These are phyloP conservation scores for Apiospora arundinis DNA, from an alignment of 2,329 filamentous ascomycete genomes.

Conservation along the genomic window DNA sequence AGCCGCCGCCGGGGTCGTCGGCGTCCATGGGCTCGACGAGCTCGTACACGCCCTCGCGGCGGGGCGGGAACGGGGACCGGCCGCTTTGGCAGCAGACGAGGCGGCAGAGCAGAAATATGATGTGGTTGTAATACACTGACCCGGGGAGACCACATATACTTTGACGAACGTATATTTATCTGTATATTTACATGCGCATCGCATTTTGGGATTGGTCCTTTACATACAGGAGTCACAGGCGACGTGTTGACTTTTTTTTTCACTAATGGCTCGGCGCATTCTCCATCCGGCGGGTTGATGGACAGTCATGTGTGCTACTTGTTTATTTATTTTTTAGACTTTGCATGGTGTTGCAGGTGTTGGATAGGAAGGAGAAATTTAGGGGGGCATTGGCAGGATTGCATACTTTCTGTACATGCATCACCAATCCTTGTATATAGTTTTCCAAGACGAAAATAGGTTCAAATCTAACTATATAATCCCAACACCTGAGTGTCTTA, in stretches of 20 bases:
- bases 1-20: background rate
- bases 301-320: background rate
- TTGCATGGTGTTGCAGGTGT: conserved; percentile 10
- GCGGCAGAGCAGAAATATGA: conserved; percentile 53
- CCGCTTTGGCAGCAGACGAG: conserved; percentile 63
- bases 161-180: background rate
- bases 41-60: conserved; percentile 26
- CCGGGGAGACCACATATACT: background rate
- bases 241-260: background rate
- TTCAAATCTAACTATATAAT: background rate
- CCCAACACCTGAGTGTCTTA: background rate
- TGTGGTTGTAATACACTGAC: conserved; percentile 48
- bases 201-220: background rate
- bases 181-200: background rate
- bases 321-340: background rate
- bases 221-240: background rate
- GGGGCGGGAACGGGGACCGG: conserved; percentile 37
- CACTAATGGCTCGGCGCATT: background rate
- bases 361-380: background rate
- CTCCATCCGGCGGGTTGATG: background rate
- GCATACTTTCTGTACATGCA: conserved; percentile 5
- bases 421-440: conserved; percentile 6
- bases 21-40: conserved; percentile 9
- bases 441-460: background rate
- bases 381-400: background rate